Base-by-base conservation (phyloP, 202 grass and related monocot genomes). In the Miscanthus sacchariflorus region DNA sequence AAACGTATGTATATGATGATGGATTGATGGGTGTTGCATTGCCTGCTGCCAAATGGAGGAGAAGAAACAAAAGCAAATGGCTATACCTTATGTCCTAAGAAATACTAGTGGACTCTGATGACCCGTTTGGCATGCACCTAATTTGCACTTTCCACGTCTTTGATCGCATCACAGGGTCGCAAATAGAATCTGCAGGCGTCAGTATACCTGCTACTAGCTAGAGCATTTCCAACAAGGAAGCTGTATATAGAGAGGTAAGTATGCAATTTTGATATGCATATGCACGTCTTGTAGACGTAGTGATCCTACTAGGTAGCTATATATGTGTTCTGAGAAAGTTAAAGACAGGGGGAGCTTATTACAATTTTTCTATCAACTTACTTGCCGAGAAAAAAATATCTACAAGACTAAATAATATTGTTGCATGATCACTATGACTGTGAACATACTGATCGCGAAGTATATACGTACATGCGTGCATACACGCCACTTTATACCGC, bases 41-140 rank as follows among this genome's bases (percentile, higher is more conserved):
- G 19, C 19, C 23, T 15, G 13, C 15, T 49, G 72, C 72, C 72
- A 75, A 75, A 75, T 75, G 44, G 23, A 27, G 72, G 42, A 75
- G 43, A 68, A 68, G 38, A 42, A 25, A 5, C 21, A 18, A 11
- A 30, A 14, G 1, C 13, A 64, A 25, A 35, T 66, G 39, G 58
- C 8, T 7, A 54, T 54, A 19, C 49, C 49, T 49, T 54, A 54
- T 54, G 50, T 7, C 50, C 50, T 54, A 54, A 19, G 15, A 54
- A 9, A 43, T 21, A 21, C 52, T 74, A 4, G 2, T 46, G 42
- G 43, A 18, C 13, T 7, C 43, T 45, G 39, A 44, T 46, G 61
- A 33, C 10, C 15, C 61, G 30, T 48, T 48, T 81, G 59, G 2
- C 43, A 49, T 71, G 23, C 59, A 12, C 40, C 59, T 80, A 81